These are phyloP conservation scores for Phytophthora melonis DNA, from an alignment of 352 stramenopile genomes.

Conservation along the genomic window DNA sequence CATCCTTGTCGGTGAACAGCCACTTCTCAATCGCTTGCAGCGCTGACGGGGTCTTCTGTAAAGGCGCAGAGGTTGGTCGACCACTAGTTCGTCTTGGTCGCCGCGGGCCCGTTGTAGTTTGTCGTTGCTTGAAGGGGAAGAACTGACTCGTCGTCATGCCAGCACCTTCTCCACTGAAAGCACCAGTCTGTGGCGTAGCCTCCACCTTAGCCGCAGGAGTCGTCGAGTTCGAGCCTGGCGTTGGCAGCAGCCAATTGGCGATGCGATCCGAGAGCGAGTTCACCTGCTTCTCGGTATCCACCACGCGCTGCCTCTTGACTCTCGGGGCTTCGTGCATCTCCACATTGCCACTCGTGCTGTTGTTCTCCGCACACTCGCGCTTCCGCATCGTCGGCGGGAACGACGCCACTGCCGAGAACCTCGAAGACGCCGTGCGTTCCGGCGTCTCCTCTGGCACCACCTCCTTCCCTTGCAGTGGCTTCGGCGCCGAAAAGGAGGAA, in stretches of 20 bases:
- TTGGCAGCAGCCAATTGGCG: slow-evolving; percentile 67
- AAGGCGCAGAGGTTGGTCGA: slow-evolving; percentile 17
- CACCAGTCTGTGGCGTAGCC: neutral
- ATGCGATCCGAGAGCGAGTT: slow-evolving; percentile 62
- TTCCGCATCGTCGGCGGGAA: slow-evolving; percentile 47
- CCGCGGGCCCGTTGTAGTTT: slow-evolving; percentile 23
- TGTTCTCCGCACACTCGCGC: slow-evolving; percentile 43
- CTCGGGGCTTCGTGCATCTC: slow-evolving; percentile 37
- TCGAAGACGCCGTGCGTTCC: slow-evolving; percentile 43
- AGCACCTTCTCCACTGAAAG: slow-evolving; percentile 18
- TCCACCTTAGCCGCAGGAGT: slow-evolving; percentile 22
- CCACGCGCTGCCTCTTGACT: slow-evolving; percentile 55
- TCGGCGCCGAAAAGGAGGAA: slow-evolving; percentile 13
- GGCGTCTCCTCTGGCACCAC: slow-evolving; percentile 40
- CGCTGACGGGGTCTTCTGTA: slow-evolving; percentile 42
- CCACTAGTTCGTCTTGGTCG: slow-evolving; percentile 22
- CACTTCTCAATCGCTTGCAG: slow-evolving; percentile 63
- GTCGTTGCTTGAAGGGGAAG: slow-evolving; percentile 51
- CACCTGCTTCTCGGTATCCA: slow-evolving; percentile 41
- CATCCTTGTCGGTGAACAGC: slow-evolving; percentile 61
- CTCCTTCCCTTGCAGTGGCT: slow-evolving; percentile 54
- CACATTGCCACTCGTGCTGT: slow-evolving; percentile 24
- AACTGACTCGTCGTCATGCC: slow-evolving; percentile 30
- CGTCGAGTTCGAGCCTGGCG: slow-evolving; percentile 12
- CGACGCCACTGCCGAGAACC: slow-evolving; percentile 54